phyloP scores from a whole-genome alignment of 208 protist species.

The Novymonas esmeraldas region DNA sequence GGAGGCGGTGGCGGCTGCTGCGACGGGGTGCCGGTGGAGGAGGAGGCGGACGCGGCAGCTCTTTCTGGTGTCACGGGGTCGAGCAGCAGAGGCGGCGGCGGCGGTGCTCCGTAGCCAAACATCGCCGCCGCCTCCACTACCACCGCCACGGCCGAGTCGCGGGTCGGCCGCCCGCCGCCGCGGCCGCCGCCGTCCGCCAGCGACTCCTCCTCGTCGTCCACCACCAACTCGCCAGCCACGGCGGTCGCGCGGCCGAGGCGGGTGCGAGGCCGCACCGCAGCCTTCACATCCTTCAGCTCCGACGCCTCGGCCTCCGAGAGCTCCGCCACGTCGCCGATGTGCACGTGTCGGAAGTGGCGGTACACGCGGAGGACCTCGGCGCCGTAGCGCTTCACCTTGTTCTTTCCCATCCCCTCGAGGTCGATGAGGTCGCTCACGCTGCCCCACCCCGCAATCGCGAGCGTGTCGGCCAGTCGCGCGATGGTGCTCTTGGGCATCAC shows the following conservation, averaged over 20 bases:
- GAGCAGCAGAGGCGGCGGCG: slow-evolving; percentile 17
- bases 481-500: slow-evolving; percentile 88
- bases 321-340: slow-evolving; percentile 85
- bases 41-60: slow-evolving; percentile 17
- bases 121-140: not conserved
- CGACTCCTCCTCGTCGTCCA: slow-evolving; percentile 24
- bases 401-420: slow-evolving; percentile 87
- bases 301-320: slow-evolving; percentile 58
- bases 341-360: slow-evolving; percentile 71
- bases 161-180: not conserved
- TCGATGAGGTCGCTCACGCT: slow-evolving; percentile 71
- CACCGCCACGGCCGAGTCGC: not conserved
- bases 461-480: slow-evolving; percentile 69
- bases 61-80: slow-evolving; percentile 46
- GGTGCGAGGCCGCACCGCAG: slow-evolving; percentile 44
- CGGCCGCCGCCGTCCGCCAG: slow-evolving; percentile 12
- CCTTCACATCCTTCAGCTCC: slow-evolving; percentile 54
- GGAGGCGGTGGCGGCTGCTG: slow-evolving; percentile 8
- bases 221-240: slow-evolving; percentile 13
- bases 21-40: slow-evolving; percentile 15
- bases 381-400: slow-evolving; percentile 89
- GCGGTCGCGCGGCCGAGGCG: slow-evolving; percentile 40
- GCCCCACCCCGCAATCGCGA: slow-evolving; percentile 67
- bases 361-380: slow-evolving; percentile 77
- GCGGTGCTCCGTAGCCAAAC: slow-evolving; percentile 7